Base-by-base conservation (phyloP, 495 filamentous ascomycete genomes). In the Pseudoneurospora amorphoporcata region DNA sequence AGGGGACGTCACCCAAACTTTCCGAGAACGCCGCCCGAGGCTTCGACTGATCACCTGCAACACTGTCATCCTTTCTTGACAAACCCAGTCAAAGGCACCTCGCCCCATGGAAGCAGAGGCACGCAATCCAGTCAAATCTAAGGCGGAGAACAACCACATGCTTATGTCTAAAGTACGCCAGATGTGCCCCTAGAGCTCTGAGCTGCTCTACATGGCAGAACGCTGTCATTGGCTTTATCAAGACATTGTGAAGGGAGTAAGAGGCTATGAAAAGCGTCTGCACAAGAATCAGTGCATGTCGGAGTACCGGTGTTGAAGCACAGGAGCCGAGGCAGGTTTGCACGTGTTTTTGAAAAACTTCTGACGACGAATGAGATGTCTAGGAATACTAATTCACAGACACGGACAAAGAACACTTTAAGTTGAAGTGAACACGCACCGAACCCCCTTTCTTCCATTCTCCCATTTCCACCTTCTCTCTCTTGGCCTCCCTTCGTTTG, bases 51-150 rank as follows among this genome's bases (percentile, higher is more conserved):
- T n/a, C 4, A 23, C 2, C 45, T 53, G 45, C 45, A 23, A 12
- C 19, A 53, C 19, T 53, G 19, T n/a, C 45, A 4, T 12, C 45
- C 23, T 53, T 23, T 6, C 9, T 23, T 1, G 2, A 53, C 45
- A 12, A 14, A 12, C 19, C 6, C 19, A 23, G 45, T 5, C 19
- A 23, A 6, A 6, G 45, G 2, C 19, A 53, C 1, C 45, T 53
- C 0, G 19, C 4, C 19, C 45, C 45, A 3, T 14, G 45, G 45
- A 53, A 53, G 45, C 45, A 45, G 3, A 17, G 17, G 0, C 17
- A 45, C 0, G 1, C 8, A 45, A n/a, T 19, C 8, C 17, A 9
- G 2, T 0, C 0, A 9, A 2, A 0, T 45, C 42, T 17, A 45
- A n/a, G n/a, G 17, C 8, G 3, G 8, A 45, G 17, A 6, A 16